Evolutionary conservation across 2,329 filamentous ascomycete genomes (phyloP), one percentile per base, ranked within the genome.

Genomic region (Epichloe elymi): DNA sequence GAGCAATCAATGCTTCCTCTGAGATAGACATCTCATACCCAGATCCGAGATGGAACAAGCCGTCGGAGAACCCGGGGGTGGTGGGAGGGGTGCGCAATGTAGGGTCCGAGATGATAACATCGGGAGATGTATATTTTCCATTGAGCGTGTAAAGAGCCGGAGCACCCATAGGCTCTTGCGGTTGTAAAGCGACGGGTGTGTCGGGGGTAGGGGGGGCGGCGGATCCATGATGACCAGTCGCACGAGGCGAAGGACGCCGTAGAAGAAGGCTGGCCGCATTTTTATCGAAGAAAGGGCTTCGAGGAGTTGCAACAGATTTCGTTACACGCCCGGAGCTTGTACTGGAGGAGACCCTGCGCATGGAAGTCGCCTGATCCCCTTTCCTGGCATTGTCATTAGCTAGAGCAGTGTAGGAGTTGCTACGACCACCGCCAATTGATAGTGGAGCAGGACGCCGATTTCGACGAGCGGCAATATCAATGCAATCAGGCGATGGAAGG

Each of bases 381-480:
- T 73, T 65, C 57, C 70, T 70, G 17, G 67, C 58, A 49, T 68
- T 61, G n/a, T 79, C 77, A 5, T 74, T 72, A 0, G 73, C 73
- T 61, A 73, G 74, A 7, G 74, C 70, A 3, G 66, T 67, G 26
- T 59, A 63, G 3, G 56, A 70, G 40, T 66, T 70, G 55, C 66
- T 72, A 48, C 74, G 70, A 19, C 73, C 62, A 8, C 72, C 68
- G 10, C 65, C 65, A 40, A 74, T 67, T 30, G 71, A 69, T n/a
- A 79, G 65, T 33, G 73, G 70, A 30, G 75, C 62, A 10, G 66
- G 65, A 4, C 66, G 65, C 45, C 63, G 70, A 49, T 75, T 72
- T 50, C 78, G 70, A 44, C 78, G 71, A 17, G 71, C 72, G 15
- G 76, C 77, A 54, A 80, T 75, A 56, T 79, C 76, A 50, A 75